These are phyloP conservation scores for Thielaviopsis punctulata DNA, from an alignment of 2,329 filamentous ascomycete species.

Conservation along the genomic window DNA sequence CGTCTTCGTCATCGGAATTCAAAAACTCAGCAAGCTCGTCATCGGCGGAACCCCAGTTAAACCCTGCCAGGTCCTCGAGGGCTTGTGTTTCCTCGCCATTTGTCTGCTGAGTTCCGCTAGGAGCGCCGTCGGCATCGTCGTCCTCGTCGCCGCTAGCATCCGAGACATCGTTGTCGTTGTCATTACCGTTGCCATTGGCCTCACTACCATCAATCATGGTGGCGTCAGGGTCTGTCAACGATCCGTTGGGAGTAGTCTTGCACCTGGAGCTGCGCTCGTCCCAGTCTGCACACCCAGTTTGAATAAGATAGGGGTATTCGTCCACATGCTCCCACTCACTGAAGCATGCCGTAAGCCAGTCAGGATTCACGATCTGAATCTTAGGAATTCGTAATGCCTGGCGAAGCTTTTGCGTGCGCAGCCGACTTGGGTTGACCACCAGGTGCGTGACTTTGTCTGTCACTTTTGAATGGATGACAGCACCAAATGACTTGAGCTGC, in stretches of 20 bases:
- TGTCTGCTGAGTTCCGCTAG: conserved; percentile 19
- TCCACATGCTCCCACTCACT: conserved; percentile 68
- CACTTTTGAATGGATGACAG: conserved; percentile 39
- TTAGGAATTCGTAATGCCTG: conserved; percentile 63
- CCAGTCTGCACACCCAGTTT: conserved; percentile 54
- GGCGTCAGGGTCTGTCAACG: conserved; percentile 15
- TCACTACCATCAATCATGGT: conserved; percentile 18
- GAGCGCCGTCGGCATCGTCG: conserved; percentile 20
- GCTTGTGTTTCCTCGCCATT: conserved; percentile 29
- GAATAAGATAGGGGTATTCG: conserved; percentile 60
- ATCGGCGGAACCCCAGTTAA: conserved; percentile 47
- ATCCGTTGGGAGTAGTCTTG: conserved; percentile 16
- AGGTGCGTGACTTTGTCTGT: conserved; percentile 53
- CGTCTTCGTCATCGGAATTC: conserved; percentile 31
- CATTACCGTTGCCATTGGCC: conserved; percentile 15
- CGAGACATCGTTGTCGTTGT: conserved; percentile 18
- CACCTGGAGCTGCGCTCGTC: conserved; percentile 13
- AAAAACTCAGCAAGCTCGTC: conserved; percentile 65
- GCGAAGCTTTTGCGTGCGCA: conserved; percentile 78
- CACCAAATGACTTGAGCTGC: conserved; percentile 77
- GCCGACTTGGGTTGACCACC: conserved; percentile 51
- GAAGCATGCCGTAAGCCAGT: conserved; percentile 77
- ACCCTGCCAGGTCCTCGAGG: conserved; percentile 37
- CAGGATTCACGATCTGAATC: conserved; percentile 80
- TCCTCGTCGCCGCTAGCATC: neutral